Evolutionary conservation across 2,329 filamentous ascomycete genomes (phyloP), one percentile per base, ranked within the genome.

Genomic region (Eurotiales sp.): DNA sequence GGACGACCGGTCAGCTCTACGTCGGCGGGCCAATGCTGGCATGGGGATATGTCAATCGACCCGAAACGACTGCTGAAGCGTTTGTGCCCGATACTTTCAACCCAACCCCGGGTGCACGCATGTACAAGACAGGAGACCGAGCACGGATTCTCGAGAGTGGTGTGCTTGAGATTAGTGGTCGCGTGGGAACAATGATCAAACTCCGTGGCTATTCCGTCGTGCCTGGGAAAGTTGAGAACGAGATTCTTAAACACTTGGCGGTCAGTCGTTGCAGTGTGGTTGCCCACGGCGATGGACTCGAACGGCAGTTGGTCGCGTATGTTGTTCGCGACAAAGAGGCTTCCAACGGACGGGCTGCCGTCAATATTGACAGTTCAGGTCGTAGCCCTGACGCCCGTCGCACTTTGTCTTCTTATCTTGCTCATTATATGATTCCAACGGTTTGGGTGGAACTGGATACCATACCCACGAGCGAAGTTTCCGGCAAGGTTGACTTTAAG

Each of bases 351-450:
- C 83, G 86, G 19, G 80, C 83, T 0, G 68, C 73, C 3, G 75
- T 88, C 2, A 79, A 85, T 42, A 81, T 90, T 42, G 83, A 90
- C 54, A 81, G 85, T 51, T 79, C 82, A 23, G 87, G 86, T 4
- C 85, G 87, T 66, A 90, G 87, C 58, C 83, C 87, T 1, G 77
- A 78, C 5, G 83, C 86, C 3, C 79, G 88, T 42, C 80, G 83
- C 50, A 78, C 79, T 14, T 76, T 92, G 2, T 77, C 83, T 1
- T 73, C 79, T 14, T 82, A 83, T 56, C 77, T 92, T 25, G 88
- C 88, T 1, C 86, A 88, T 55, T 92, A 92, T 68, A 91, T 92
- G 88, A 85, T 92, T 49, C 88, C 88, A 0, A 78, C 85, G 1
- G 68, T 90, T 3, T 92, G 88, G 88, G 83, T 91, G 32, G 81